Evolutionary conservation across 352 stramenopile genomes (phyloP).

Genomic region (Phytophthora pseudosyringae): DNA sequence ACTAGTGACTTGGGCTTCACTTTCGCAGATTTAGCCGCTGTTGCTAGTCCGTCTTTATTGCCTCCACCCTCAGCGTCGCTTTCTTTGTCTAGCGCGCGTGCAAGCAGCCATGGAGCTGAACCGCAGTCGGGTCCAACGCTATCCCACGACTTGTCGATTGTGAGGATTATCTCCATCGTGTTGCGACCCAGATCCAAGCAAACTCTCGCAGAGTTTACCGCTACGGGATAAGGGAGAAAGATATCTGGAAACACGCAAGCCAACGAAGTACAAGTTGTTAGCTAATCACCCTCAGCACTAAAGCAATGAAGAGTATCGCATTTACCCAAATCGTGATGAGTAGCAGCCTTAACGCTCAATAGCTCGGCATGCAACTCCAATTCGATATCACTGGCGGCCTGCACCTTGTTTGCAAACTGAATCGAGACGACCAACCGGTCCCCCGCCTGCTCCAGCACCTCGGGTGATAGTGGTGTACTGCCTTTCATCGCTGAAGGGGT

Average conservation of each 20-base stretch:
- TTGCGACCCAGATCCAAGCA: conserved; percentile 45
- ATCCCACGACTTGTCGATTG: conserved; percentile 68
- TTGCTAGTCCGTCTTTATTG: neutral
- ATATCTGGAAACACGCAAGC: conserved; percentile 33
- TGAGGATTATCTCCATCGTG: conserved; percentile 40
- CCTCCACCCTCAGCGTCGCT: conserved; percentile 7
- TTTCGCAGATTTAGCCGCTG: neutral
- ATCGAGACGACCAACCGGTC: conserved; percentile 46
- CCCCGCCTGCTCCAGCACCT: conserved; percentile 44
- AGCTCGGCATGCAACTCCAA: conserved; percentile 62
- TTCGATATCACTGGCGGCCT: conserved; percentile 38
- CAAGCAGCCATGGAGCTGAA: conserved; percentile 73
- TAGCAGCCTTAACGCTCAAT: conserved; percentile 49
- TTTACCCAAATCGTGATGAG: conserved; percentile 63
- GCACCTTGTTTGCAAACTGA: conserved; percentile 48
- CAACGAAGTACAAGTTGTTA: conserved; percentile 8
- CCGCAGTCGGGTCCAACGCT: conserved; percentile 49
- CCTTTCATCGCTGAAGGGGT: conserved; percentile 37
- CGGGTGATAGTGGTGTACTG: conserved; percentile 51
- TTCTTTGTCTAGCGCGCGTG: conserved; percentile 53
- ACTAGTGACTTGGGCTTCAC: conserved; percentile 57
- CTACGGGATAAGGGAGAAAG: conserved; percentile 75
- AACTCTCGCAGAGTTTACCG: conserved; percentile 39
- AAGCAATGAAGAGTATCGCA: neutral
- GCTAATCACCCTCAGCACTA: neutral